Evolutionary conservation across 1,284 basidiomycete species (phyloP), one percentile per base, ranked within the genome.

Genomic region (Violaceomyces palustris): DNA sequence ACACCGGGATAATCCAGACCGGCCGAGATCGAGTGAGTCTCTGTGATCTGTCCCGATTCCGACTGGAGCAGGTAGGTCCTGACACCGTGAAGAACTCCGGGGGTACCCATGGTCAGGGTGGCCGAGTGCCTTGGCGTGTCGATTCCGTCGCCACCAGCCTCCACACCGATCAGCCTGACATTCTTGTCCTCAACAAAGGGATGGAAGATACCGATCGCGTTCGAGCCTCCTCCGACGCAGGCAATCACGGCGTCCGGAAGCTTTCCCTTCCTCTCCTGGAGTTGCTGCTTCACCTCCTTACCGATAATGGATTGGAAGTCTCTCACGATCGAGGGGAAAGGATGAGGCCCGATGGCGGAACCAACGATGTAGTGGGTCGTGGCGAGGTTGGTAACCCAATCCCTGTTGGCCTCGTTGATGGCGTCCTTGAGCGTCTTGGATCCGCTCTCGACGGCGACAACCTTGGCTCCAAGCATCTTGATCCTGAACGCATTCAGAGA

Each of bases 231-330:
- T 32, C 93, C 94, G 31, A 98, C 93, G 74, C 93, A 98, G 10
- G 94, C 94, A 4, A 99, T 85, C 22, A 98, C 83, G 3, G 83
- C 88, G 59, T 97, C 91, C 7, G 94, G 94, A 4, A 98, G 81
- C 74, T 88, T 91, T 36, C 87, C 86, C 34, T 79, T 79, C 52
- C 77, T 78, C 45, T 83, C 85, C 36, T 82, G 76, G 52, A 97
- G 73, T 75, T 98, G 94, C 39, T 78, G 77, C 77, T 92, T 96
- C 78, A 97, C 93, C 77, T 99, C 94, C 69, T 85, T 80, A 3
- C 93, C 87, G 60, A 99, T 98, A 39, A 98, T 82, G 58, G 86
- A 83, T 75, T 98, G 94, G 82, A 94, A 97, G 76, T 99, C 94
- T 43, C 93, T 85, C 35, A 99, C 93, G 50, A 99, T 88, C 25